Evolutionary conservation across 352 stramenopile genomes (phyloP), one percentile per base, ranked within the genome.

Genomic region (Phytophthora fragariaefolia): DNA sequence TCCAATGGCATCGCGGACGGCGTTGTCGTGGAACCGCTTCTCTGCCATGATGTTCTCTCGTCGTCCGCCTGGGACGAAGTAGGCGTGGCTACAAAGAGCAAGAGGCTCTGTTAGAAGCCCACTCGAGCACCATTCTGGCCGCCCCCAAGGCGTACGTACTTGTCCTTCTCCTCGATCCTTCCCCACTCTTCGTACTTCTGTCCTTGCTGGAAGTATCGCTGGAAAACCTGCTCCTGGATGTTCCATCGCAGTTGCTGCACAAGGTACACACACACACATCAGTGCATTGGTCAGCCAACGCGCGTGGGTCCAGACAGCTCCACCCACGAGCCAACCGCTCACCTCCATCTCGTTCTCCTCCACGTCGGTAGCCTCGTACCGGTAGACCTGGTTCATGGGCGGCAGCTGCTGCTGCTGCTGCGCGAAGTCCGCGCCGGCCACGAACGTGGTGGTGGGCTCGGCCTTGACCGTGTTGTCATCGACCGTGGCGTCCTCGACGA

Each of bases 301-400:
- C n/a, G n/a, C n/a, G n/a, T n/a, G n/a, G n/a, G 15, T 43, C 13
- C 15, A 43, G 13, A 34, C 28, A 43, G 28, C 12, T 34, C 28
- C 28, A 34, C 28, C 7, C 28, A 18, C 32, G 9, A 38, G 32
- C 8, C 32, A 38, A 30, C n/a, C 13, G 42, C 75, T 20, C 58
- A 93, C 84, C 79, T 91, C 82, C 80, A 93, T 91, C 53, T 93
- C 84, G 50, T 87, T 83, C 32, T 82, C 63, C 69, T 92, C 84
- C 42, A 74, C 76, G 50, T 91, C 87, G 8, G 74, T 88, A 22
- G 79, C 74, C 15, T 76, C 63, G 63, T 91, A 90, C 46, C 73
- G 52, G 65, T 92, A 92, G 20, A 77, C 60, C 30, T 87, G 69
- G 17, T 48, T 67, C 58, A 73, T 54, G 6, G 66, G 18, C 24